These are phyloP conservation scores for Zygosaccharomyces pseudorouxii DNA, from an alignment of 805 yeast genomes.

Conservation along the genomic window DNA sequence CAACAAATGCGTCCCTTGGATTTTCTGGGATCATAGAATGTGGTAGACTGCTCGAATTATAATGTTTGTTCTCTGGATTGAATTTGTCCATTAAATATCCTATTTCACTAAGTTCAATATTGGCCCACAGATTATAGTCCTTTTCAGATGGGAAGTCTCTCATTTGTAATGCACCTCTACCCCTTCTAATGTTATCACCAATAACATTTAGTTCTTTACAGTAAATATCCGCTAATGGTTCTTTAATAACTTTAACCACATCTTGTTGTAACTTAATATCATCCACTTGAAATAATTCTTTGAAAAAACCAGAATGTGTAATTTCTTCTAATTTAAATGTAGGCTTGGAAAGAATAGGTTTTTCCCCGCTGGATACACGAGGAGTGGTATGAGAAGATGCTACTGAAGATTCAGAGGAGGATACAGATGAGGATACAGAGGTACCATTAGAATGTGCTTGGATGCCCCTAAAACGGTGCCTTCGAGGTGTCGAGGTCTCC, in stretches of 20 bases:
- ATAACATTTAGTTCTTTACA: conserved; percentile 16
- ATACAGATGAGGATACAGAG: background rate
- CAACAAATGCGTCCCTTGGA: conserved; percentile 39
- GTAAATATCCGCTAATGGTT: conserved; percentile 18
- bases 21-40: conserved; percentile 39
- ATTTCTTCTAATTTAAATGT: conserved; percentile 53
- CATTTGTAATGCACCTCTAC: conserved; percentile 30
- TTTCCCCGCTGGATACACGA: background rate
- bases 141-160: conserved; percentile 37
- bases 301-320: conserved; percentile 46
- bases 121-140: conserved; percentile 42
- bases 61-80: conserved; percentile 4
- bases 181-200: conserved; percentile 17
- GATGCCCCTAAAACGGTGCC: conserved; percentile 5
- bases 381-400: conserved; percentile 12
- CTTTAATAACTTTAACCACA: conserved; percentile 33
- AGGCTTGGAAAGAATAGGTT: conserved; percentile 34
- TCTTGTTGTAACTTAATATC: conserved; percentile 51
- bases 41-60: background rate
- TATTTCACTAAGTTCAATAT: conserved; percentile 34
- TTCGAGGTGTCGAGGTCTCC: conserved; percentile 19
- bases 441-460: conserved; percentile 1
- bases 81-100: conserved; percentile 29
- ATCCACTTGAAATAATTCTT: conserved; percentile 47
- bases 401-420: conserved; percentile 1